A percentile compares a stretch with the other conserved stretches of the same genome.
Conservation (phyloP, 305 asterid species). For the Coffea humblotiana region DNA sequence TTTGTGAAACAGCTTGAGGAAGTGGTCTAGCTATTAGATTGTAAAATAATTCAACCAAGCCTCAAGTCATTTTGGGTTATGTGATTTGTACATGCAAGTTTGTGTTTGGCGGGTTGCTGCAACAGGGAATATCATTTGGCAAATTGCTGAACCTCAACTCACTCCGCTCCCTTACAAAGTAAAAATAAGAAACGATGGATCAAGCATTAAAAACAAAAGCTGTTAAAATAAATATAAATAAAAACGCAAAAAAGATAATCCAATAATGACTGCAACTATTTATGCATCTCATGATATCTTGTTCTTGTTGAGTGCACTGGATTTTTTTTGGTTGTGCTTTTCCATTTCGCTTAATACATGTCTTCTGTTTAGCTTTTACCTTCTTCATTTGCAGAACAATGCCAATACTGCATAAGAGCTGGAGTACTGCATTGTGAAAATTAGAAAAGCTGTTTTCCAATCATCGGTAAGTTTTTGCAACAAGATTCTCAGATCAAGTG, state of each 20-base stretch:
- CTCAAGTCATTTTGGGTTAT: neutral
- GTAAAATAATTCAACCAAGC: neutral
- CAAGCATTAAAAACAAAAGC: neutral
- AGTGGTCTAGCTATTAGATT: neutral
- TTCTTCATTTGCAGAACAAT: constrained; percentile 42
- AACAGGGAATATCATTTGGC: neutral
- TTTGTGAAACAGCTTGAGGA: neutral
- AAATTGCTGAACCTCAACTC: neutral
- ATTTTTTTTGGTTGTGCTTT: constrained; percentile 9
- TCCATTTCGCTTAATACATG: constrained; percentile 14
- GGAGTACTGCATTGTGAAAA: constrained; percentile 5
- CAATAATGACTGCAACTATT: neutral
- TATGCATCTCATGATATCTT: neutral
- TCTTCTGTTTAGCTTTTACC: constrained; percentile 12
- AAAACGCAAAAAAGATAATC: neutral
- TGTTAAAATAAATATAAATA: too few relatives aligned
- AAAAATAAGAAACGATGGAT: neutral
- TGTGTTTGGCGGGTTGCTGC: neutral
- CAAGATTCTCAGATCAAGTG: neutral
- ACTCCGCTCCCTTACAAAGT: neutral
- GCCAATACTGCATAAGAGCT: constrained; percentile 35
- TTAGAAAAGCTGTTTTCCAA: neutral
- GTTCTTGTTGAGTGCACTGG: constrained; percentile 1
- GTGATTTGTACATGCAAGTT: neutral
- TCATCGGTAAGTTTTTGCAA: neutral